These are phyloP conservation scores for Massariosphaeria phaeospora DNA, from an alignment of 495 filamentous ascomycete species.

Conservation along the genomic window DNA sequence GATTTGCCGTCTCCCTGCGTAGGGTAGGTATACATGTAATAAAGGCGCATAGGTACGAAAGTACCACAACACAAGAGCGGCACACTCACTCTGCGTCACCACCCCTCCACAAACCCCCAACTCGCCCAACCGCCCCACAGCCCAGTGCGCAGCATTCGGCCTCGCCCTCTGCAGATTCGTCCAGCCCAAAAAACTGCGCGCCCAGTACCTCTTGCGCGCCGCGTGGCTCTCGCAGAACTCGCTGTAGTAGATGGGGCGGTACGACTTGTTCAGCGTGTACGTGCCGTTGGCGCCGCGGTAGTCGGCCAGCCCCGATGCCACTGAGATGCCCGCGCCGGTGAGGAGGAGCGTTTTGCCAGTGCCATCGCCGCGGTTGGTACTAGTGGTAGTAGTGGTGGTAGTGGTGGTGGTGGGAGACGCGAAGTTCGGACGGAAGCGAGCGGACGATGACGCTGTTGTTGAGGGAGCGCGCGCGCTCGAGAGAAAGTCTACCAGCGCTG, in stretches of 20 bases:
- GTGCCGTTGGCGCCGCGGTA: slow-evolving; percentile 88
- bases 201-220: slow-evolving; percentile 92
- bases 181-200: slow-evolving; percentile 90
- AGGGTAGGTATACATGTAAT: too few relatives aligned
- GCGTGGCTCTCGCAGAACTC: slow-evolving; percentile 82
- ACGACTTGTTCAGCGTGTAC: slow-evolving; percentile 82
- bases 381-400: neutral
- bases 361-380: neutral
- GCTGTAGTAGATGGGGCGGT: slow-evolving; percentile 87
- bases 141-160: slow-evolving; percentile 76
- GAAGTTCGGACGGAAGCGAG: too few relatives aligned
- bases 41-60: too few relatives aligned
- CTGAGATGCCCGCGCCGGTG: slow-evolving; percentile 88
- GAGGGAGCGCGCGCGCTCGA: slow-evolving; percentile 2
- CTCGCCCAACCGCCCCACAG: slow-evolving; percentile 62
- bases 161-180: slow-evolving; percentile 66
- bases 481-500: slow-evolving; percentile 71
- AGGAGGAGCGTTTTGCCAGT: slow-evolving; percentile 65
- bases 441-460: neutral
- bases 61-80: neutral
- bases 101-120: slow-evolving; percentile 70
- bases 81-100: slow-evolving; percentile 71
- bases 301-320: slow-evolving; percentile 87
- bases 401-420: neutral
- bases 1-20: too few relatives aligned